phyloP scores from a whole-genome alignment of 352 stramenopile species.

The Phytophthora megakarya region DNA sequence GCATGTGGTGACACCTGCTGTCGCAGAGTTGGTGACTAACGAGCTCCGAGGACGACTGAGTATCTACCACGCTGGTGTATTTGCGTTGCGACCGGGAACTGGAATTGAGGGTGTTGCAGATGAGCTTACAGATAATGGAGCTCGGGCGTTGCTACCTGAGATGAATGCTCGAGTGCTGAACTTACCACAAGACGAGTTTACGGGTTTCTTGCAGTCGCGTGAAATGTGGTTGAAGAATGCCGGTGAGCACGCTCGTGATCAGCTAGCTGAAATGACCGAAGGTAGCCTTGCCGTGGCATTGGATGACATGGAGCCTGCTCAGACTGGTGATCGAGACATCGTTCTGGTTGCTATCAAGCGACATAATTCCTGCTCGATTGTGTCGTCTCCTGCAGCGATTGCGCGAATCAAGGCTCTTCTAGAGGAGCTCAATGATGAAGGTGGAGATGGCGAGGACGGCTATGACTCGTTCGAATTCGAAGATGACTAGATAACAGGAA shows the following conservation, averaged over 20 bases:
- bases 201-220: conserved; percentile 58
- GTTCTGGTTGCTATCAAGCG: conserved; percentile 62
- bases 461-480: conserved; percentile 85
- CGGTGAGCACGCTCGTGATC: conserved; percentile 52
- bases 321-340: conserved; percentile 77
- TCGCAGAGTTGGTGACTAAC: conserved; percentile 50
- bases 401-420: conserved; percentile 73
- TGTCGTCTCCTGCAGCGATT: conserved; percentile 62
- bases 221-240: conserved; percentile 83
- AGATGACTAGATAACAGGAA: conserved; percentile 39
- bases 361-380: conserved; percentile 80
- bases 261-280: conserved; percentile 57
- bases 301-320: conserved; percentile 81
- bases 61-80: conserved; percentile 72
- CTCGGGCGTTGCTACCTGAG: conserved; percentile 57
- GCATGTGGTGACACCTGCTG: conserved; percentile 63
- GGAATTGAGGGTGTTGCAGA: conserved; percentile 35
- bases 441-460: conserved; percentile 61
- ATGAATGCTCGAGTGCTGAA: conserved; percentile 55
- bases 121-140: conserved; percentile 72
- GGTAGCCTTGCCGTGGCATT: conserved; percentile 70
- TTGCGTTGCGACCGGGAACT: conserved; percentile 40
- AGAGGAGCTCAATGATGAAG: conserved; percentile 64
- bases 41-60: conserved; percentile 49
- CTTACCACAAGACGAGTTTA: conserved; percentile 71